These are phyloP conservation scores for Beauveria australis DNA, from an alignment of 2,329 filamentous ascomycete genomes.

Conservation along the genomic window DNA sequence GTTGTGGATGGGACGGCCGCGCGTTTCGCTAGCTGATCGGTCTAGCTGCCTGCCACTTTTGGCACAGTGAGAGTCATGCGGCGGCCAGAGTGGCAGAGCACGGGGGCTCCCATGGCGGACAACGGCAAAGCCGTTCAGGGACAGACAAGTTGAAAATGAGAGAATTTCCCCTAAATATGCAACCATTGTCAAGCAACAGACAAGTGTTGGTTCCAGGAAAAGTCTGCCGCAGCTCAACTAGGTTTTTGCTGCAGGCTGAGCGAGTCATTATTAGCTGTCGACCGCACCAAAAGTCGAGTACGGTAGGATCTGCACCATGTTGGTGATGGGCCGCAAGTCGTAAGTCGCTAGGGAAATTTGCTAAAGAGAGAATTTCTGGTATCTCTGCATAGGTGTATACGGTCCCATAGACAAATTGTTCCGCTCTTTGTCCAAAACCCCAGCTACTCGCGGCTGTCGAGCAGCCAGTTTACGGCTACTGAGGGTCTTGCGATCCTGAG, in stretches of 20 bases:
- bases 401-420: too few relatives aligned
- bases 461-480: too few relatives aligned
- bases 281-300: not conserved
- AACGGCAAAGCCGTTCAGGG: not conserved
- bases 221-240: not conserved
- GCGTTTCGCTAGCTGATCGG: slow-evolving; percentile 3
- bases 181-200: not conserved
- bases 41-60: not conserved
- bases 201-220: not conserved
- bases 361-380: too few relatives aligned
- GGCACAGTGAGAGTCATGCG: not conserved
- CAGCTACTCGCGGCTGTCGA: too few relatives aligned
- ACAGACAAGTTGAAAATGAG: not conserved
- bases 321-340: too few relatives aligned
- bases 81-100: not conserved
- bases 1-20: slow-evolving; percentile 5
- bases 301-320: not conserved
- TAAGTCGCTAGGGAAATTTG: too few relatives aligned
- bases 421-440: too few relatives aligned
- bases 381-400: too few relatives aligned
- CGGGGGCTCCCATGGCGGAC: not conserved
- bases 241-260: not conserved
- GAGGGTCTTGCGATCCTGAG: too few relatives aligned
- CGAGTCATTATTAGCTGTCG: not conserved
- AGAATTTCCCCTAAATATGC: not conserved